A percentile compares a stretch with the other conserved stretches of the same genome.
Conservation (phyloP, 805 yeast species). For the Lachancea dasiensis region DNA sequence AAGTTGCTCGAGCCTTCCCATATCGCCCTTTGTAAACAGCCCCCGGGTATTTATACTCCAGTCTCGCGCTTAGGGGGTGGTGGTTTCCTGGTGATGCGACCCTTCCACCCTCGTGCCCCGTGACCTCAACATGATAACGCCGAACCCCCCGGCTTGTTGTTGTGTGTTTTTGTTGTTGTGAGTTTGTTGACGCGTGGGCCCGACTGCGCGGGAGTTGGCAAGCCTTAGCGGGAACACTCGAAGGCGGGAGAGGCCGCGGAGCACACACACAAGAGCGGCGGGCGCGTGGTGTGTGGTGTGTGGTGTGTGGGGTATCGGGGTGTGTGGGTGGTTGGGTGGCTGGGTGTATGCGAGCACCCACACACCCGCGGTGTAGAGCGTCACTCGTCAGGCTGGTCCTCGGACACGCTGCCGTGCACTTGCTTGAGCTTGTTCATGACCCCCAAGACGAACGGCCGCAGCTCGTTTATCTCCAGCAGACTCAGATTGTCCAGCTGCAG, state of each 20-base stretch:
- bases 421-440: slow-evolving; percentile 75
- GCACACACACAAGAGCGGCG: too few species aligned
- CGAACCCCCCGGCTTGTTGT: too few species aligned
- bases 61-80: slow-evolving; percentile 1
- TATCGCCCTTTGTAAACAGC: slow-evolving; percentile 8
- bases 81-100: background rate
- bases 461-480: slow-evolving; percentile 77
- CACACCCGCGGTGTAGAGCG: slow-evolving; percentile 15
- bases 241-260: too few species aligned
- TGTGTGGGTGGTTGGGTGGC: too few species aligned
- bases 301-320: too few species aligned
- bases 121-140: too few species aligned
- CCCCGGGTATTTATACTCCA: slow-evolving; percentile 4
- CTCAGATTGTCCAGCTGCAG: slow-evolving; percentile 79
- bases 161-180: too few species aligned
- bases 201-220: too few species aligned
- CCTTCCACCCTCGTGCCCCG: background rate
- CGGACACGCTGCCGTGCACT: slow-evolving; percentile 29
- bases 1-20: background rate
- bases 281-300: too few species aligned
- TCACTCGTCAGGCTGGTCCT: slow-evolving; percentile 3
- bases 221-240: too few species aligned
- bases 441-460: slow-evolving; percentile 72
- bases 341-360: too few species aligned
- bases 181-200: too few species aligned